Evolutionary conservation across 176 grass and related monocot genomes (phyloP).

Genomic region (Juncus inflexus): DNA sequence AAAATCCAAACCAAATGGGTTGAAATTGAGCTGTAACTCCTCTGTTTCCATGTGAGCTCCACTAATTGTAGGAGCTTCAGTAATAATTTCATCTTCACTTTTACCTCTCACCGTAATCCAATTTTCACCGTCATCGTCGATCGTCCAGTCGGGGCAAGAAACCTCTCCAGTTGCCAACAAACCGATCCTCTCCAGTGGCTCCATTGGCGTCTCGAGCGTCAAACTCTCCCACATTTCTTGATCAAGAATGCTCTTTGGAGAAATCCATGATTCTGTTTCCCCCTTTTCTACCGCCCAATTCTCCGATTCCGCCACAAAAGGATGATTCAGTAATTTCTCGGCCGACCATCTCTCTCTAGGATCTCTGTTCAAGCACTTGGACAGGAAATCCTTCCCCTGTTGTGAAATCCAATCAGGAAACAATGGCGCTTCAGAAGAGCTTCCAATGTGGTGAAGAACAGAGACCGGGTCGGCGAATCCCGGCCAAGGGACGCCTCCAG

Average conservation of each 20-base stretch:
- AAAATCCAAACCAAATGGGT: conserved; percentile 7
- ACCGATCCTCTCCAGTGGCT: conserved; percentile 17
- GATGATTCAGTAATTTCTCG: conserved; percentile 18
- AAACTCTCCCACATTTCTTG: conserved; percentile 33
- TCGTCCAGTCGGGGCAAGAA: too few relatives aligned
- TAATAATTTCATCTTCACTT: conserved; percentile 18
- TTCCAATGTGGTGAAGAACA: conserved; percentile 28
- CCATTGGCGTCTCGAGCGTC: conserved; percentile 36
- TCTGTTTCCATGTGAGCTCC: conserved; percentile 26
- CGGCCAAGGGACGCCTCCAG: conserved; percentile 26
- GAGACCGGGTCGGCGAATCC: conserved; percentile 1
- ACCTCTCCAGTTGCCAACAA: neutral
- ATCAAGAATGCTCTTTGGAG: conserved; percentile 42
- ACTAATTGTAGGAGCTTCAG: conserved; percentile 16
- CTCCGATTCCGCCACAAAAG: neutral
- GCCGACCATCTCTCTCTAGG: conserved; percentile 26
- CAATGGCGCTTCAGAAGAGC: conserved; percentile 22
- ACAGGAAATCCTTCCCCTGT: conserved; percentile 33
- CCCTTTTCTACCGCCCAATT: too few relatives aligned
- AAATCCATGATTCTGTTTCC: neutral
- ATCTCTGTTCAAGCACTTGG: conserved; percentile 25
- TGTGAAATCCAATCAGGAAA: conserved; percentile 17
- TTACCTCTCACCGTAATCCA: conserved; percentile 6
- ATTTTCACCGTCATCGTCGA: neutral
- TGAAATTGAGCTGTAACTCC: conserved; percentile 20